Percentiles rank a stretch among this genome's conserved stretches.
phyloP scores from a whole-genome alignment of 1,139 yeast genomes.

The Blastobotrys proliferans region DNA sequence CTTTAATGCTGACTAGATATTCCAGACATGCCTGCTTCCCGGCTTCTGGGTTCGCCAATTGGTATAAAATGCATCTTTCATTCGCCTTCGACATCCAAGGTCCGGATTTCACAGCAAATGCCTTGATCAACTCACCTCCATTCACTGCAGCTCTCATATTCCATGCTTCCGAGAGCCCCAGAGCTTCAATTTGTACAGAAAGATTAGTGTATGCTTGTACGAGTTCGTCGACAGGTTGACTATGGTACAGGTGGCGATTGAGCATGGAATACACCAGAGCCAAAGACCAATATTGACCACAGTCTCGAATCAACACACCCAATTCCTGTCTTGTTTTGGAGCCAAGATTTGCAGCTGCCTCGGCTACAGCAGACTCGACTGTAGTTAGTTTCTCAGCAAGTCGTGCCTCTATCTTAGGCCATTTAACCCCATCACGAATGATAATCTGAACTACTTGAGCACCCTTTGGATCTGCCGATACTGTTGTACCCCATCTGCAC shows the following conservation, averaged over 20 bases:
- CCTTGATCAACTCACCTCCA: constrained; percentile 60
- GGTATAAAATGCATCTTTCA: constrained; percentile 61
- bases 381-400: constrained; percentile 40
- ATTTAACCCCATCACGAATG: constrained; percentile 66
- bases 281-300: constrained; percentile 50
- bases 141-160: constrained; percentile 38
- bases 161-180: constrained; percentile 31
- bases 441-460: constrained; percentile 42
- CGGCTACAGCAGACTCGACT: constrained; percentile 25
- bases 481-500: constrained; percentile 45
- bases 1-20: constrained; percentile 5
- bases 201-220: constrained; percentile 18
- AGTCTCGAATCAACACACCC: constrained; percentile 56
- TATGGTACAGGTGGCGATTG: constrained; percentile 4
- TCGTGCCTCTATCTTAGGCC: constrained; percentile 56
- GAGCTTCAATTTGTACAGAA: constrained; percentile 19
- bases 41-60: constrained; percentile 62
- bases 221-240: constrained; percentile 1
- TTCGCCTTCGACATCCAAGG: constrained; percentile 70
- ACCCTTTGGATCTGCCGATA: constrained; percentile 39
- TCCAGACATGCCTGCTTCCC: constrained; percentile 43
- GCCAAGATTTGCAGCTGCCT: not conserved
- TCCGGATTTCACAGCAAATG: constrained; percentile 64
- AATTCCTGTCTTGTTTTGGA: constrained; percentile 46
- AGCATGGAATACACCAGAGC: constrained; percentile 33